Conservation (phyloP, 495 filamentous ascomycete genomes). For the Lophiotrema nucula region DNA sequence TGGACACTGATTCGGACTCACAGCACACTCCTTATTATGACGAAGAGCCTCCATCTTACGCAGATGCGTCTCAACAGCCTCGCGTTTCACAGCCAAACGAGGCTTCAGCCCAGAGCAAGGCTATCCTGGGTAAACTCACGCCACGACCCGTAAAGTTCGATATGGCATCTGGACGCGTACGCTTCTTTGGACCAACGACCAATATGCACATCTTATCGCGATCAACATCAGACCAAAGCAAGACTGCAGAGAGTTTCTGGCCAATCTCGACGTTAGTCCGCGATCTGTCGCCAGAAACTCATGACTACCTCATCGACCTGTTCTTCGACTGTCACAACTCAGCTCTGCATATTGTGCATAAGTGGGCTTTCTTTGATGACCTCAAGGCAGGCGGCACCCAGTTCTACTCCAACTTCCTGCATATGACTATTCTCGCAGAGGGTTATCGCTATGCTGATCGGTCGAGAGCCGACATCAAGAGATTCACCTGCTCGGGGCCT, state of each 20-base stretch:
- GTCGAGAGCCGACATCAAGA: conserved; percentile 14
- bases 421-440: conserved; percentile 14
- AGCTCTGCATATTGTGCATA: conserved; percentile 19
- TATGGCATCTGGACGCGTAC: conserved; percentile 18
- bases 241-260: conserved; percentile 11
- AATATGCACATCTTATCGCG: conserved; percentile 19
- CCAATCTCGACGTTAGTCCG: conserved; percentile 14
- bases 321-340: conserved; percentile 23
- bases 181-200: conserved; percentile 21
- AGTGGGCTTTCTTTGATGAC: conserved; percentile 22
- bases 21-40: conserved; percentile 8
- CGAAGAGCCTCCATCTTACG: conserved; percentile 10
- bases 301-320: conserved; percentile 21
- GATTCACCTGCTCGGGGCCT: conserved; percentile 3
- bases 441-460: conserved; percentile 20
- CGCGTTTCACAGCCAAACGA: background rate
- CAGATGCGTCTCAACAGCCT: background rate
- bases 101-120: conserved; percentile 7
- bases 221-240: conserved; percentile 3
- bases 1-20: conserved; percentile 11
- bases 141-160: conserved; percentile 21
- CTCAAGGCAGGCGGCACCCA: conserved; percentile 9
- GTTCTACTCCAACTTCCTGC: conserved; percentile 17
- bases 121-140: conserved; percentile 11
- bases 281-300: conserved; percentile 10